phyloP scores from a whole-genome alignment of 306 rosid species.

The Quercus variabilis region DNA sequence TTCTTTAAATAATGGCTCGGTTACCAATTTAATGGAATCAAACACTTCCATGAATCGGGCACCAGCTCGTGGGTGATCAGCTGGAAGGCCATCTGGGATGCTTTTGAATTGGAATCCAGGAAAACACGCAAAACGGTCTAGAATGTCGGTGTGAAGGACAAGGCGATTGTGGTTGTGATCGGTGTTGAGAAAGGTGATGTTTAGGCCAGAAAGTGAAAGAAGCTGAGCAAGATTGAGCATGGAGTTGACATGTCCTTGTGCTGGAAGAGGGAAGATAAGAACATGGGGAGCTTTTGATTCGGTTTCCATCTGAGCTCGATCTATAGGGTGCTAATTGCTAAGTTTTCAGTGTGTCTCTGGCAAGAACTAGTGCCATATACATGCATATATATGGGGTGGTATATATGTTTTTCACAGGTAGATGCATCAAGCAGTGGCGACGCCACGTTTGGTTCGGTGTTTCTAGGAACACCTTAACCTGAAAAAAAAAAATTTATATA shows the following conservation, averaged over 20 bases:
- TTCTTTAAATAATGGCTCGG: slow-evolving; percentile 27
- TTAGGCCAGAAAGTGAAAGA: slow-evolving; percentile 15
- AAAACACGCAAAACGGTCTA: slow-evolving; percentile 2
- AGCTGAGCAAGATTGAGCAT: slow-evolving; percentile 42
- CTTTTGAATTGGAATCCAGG: slow-evolving; percentile 28
- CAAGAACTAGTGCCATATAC: too few relatives aligned
- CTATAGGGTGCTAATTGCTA: neutral
- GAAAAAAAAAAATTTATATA: too few relatives aligned
- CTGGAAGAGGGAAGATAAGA: slow-evolving; percentile 25
- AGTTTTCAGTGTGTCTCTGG: too few relatives aligned
- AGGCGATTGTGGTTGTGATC: slow-evolving; percentile 17
- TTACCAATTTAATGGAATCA: neutral
- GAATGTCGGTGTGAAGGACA: neutral
- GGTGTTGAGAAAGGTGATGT: slow-evolving; percentile 35
- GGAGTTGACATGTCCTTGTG: slow-evolving; percentile 31
- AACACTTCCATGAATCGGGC: neutral
- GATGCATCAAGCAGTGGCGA: too few relatives aligned
- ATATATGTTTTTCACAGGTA: too few relatives aligned
- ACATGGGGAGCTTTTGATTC: neutral
- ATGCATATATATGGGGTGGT: too few relatives aligned
- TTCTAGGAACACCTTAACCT: too few relatives aligned
- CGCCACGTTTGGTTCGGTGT: too few relatives aligned
- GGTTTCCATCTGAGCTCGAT: neutral
- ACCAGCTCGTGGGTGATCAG: neutral
- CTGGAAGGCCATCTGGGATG: slow-evolving; percentile 32